Base-by-base conservation (phyloP, 805 yeast genomes). In the Kodamaea restingae region DNA sequence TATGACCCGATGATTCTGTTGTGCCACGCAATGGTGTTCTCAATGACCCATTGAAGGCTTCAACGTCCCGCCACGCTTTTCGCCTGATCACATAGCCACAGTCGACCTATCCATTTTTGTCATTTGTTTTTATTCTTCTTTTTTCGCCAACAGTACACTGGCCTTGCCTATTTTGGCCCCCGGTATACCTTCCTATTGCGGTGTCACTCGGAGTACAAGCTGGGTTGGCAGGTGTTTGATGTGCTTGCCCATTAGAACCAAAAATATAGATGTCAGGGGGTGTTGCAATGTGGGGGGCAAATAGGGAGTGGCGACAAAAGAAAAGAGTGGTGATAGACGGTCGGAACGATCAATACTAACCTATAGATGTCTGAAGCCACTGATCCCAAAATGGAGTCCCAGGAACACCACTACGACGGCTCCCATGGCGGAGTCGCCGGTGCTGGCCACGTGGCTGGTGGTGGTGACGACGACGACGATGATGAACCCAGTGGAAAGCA, bases 391-490 rank as follows among this genome's bases (percentile, higher is more conserved):
- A 56, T 66, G 54, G 71, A 67, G 45, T 45, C 37, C 44, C 40
- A 49, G 35, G 62, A 60, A 12, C 63, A 49, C 27, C 52, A 47
- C 36, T 49, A 45, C 30, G 43, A 42, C 15, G 40, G 42, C 18
- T 51, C 52, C 30, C 50, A 49, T 18, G 53, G 47, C 29, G 46
- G 52, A 30, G 54, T 52, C 17, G 12, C 32, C 24, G 15, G 26
- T 33, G 30, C 30, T 15, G 35, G 33, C 22, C 38, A 34, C 29
- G 38, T 34, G 15, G 34, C 20, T 15, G 55, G 58, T 12, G 49
- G 49, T 2, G 57, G 52, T 35, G 75, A 69, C 44, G 80, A 75
- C 41, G 80, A 75, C 43, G 80, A 75, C 39, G 77, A 72, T 42
- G 72, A 66, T 46, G 57, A 65, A 26, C 54, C 67, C 8, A 65